Conservation (phyloP, 306 rosid genomes). For the Cercis canadensis region DNA sequence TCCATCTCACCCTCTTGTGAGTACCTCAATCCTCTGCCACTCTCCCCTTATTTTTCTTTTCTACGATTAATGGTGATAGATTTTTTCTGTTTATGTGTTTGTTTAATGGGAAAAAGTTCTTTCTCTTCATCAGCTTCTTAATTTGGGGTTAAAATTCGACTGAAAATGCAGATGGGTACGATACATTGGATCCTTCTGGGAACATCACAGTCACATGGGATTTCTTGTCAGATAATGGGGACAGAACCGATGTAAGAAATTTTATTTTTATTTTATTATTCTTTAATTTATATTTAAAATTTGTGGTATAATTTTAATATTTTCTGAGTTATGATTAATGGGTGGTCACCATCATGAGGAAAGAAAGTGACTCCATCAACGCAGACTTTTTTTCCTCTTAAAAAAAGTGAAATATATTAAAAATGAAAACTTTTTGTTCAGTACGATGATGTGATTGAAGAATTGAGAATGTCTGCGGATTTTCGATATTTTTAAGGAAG, state of each 20-base stretch:
- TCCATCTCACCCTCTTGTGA: slow-evolving; percentile 61
- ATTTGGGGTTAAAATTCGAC: not conserved
- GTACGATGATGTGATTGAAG: not conserved
- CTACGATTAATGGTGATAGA: not conserved
- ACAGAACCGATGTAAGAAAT: slow-evolving; percentile 52
- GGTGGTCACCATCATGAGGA: not conserved
- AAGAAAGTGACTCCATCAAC: slow-evolving; percentile 8
- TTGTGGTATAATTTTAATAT: not conserved
- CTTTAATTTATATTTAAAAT: not conserved
- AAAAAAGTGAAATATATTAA: not conserved
- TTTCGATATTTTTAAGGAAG: slow-evolving; percentile 40
- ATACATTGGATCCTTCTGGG: slow-evolving; percentile 70
- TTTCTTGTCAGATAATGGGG: slow-evolving; percentile 53
- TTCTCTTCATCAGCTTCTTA: not conserved
- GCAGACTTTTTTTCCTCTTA: not conserved
- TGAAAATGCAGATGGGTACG: slow-evolving; percentile 73
- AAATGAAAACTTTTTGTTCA: not conserved
- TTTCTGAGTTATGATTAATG: not conserved
- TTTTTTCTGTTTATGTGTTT: not conserved
- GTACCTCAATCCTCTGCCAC: not conserved
- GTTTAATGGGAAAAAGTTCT: not conserved
- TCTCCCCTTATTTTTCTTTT: not conserved
- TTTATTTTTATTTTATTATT: not conserved
- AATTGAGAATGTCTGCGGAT: slow-evolving; percentile 15
- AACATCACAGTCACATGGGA: slow-evolving; percentile 76